These are phyloP conservation scores for Talaromyces sp. DNA, from an alignment of 2,329 filamentous ascomycete genomes.

Conservation along the genomic window DNA sequence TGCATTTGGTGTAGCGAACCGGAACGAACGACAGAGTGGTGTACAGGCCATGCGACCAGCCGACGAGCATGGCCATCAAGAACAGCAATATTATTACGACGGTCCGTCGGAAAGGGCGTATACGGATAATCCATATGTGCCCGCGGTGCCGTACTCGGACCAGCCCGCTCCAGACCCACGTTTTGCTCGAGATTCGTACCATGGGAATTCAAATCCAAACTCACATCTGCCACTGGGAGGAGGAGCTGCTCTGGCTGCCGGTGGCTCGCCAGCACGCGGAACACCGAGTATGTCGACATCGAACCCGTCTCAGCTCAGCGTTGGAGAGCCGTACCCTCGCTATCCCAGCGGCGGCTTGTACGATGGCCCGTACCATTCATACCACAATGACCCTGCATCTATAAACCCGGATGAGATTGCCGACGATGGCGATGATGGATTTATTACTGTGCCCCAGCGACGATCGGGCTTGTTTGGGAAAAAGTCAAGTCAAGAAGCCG, in stretches of 20 bases:
- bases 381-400: conserved; percentile 44
- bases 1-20: conserved; percentile 61
- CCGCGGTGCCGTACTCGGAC: neutral
- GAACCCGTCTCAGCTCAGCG: conserved; percentile 44
- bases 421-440: conserved; percentile 84
- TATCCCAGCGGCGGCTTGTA: conserved; percentile 35
- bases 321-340: conserved; percentile 37
- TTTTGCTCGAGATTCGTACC: conserved; percentile 31
- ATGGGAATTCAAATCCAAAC: conserved; percentile 6
- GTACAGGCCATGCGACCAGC: conserved; percentile 54
- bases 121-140: conserved; percentile 33
- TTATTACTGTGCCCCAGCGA: conserved; percentile 52
- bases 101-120: conserved; percentile 11
- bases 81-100: conserved; percentile 12
- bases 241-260: conserved; percentile 26
- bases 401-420: conserved; percentile 75
- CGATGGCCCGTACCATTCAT: conserved; percentile 57
- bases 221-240: conserved; percentile 23
- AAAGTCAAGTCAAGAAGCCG: conserved; percentile 32
- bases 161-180: neutral
- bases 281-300: conserved; percentile 25
- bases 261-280: conserved; percentile 27
- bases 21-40: conserved; percentile 60
- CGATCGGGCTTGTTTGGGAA: conserved; percentile 53
- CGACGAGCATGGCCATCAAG: conserved; percentile 12